phyloP scores from a whole-genome alignment of 2,329 filamentous ascomycete genomes.

The Amphichorda felina region DNA sequence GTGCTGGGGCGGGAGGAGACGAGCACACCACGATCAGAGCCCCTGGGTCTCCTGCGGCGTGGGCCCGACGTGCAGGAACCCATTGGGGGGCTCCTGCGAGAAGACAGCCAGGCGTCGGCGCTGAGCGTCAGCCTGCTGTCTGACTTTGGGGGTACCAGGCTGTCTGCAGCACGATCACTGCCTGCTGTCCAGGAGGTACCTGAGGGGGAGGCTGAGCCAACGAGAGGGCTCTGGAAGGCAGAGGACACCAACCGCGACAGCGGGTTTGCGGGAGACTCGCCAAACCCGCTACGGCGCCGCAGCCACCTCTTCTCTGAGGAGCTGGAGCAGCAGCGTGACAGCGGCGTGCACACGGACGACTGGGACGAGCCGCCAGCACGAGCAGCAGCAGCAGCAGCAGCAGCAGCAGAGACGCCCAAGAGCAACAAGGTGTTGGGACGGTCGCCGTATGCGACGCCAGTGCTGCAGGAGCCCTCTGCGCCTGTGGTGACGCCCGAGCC shows the following conservation, averaged over 20 bases:
- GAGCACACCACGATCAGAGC: slow-evolving; percentile 6
- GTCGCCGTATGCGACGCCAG: slow-evolving; percentile 23
- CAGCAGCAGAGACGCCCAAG: slow-evolving; percentile 13
- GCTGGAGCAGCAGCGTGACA: slow-evolving; percentile 33
- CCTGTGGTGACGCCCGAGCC: slow-evolving; percentile 29
- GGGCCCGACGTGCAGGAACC: slow-evolving; percentile 16
- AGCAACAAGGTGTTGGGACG: slow-evolving; percentile 12
- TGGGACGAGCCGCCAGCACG: slow-evolving; percentile 20
- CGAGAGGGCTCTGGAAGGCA: slow-evolving; percentile 10
- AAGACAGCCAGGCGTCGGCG: slow-evolving; percentile 13
- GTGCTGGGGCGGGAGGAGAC: slow-evolving; percentile 17
- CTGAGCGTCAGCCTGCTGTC: slow-evolving; percentile 10
- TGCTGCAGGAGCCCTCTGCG: slow-evolving; percentile 24
- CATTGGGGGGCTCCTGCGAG: slow-evolving; percentile 16
- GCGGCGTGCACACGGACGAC: slow-evolving; percentile 43
- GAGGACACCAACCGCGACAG: slow-evolving; percentile 25
- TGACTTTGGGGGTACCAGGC: slow-evolving; percentile 23
- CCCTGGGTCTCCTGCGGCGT: slow-evolving; percentile 15
- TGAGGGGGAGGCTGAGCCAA: slow-evolving; percentile 28
- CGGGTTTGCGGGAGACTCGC: slow-evolving; percentile 25
- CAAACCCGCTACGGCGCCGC: slow-evolving; percentile 23
- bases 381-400: slow-evolving; percentile 8
- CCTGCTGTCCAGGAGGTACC: slow-evolving; percentile 39
- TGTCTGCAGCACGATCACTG: slow-evolving; percentile 30
- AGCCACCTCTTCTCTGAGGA: slow-evolving; percentile 13